phyloP scores from a whole-genome alignment of 805 yeast species.

The Yarrowia deformans region DNA sequence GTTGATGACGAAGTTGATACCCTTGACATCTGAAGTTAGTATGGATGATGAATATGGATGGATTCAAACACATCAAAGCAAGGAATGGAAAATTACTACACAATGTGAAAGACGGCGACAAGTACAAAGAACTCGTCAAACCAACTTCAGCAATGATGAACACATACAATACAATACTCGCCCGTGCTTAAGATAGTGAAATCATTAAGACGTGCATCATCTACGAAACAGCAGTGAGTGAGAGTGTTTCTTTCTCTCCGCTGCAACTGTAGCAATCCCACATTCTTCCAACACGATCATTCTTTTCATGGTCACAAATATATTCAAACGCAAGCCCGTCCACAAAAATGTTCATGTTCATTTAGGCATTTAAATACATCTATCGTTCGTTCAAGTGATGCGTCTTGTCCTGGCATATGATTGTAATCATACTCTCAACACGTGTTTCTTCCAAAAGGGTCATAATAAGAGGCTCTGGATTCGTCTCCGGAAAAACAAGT shows the following conservation, averaged over 20 bases:
- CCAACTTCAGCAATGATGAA: not conserved
- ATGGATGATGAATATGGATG: slow-evolving; percentile 16
- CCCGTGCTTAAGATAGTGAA: not conserved
- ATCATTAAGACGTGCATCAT: not conserved
- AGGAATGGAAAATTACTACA: not conserved
- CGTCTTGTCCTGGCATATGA: slow-evolving; percentile 35
- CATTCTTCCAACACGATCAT: slow-evolving; percentile 39
- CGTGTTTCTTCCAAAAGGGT: slow-evolving; percentile 38
- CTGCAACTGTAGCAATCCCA: slow-evolving; percentile 22
- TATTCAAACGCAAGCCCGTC: slow-evolving; percentile 39
- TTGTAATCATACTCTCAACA: slow-evolving; percentile 16
- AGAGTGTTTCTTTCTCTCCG: not conserved
- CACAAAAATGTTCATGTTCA: slow-evolving; percentile 37
- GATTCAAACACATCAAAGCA: not conserved
- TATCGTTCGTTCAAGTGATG: slow-evolving; percentile 14
- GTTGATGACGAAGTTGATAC: slow-evolving; percentile 91
- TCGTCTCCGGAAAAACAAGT: slow-evolving; percentile 37
- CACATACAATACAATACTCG: slow-evolving; percentile 3
- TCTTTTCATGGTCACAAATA: slow-evolving; percentile 29
- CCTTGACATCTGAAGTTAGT: slow-evolving; percentile 83
- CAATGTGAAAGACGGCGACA: not conserved
- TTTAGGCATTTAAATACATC: slow-evolving; percentile 38
- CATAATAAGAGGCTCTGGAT: slow-evolving; percentile 34
- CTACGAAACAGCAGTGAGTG: slow-evolving; percentile 14
- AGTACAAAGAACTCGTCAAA: not conserved